phyloP scores from a whole-genome alignment of 768 basidiomycete genomes.

The Boletus sensibilis region DNA sequence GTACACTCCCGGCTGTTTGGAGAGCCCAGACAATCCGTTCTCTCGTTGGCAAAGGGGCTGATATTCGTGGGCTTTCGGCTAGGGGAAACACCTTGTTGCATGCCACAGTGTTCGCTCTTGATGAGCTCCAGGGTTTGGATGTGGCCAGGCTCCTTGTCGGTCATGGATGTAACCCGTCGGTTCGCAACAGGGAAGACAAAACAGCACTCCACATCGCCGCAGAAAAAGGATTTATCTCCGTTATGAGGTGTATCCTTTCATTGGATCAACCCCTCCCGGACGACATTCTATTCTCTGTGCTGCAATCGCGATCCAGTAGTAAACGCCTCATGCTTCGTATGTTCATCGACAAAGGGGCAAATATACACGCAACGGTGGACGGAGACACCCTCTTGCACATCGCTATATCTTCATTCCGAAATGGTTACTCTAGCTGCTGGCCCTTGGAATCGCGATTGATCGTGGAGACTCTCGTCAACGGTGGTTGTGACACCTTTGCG shows the following conservation, averaged over 20 bases:
- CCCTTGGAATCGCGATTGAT: neutral
- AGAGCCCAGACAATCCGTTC: neutral
- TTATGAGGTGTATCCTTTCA: neutral
- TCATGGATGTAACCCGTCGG: neutral
- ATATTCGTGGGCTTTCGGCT: neutral
- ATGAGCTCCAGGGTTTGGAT: neutral
- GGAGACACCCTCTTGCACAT: constrained; percentile 4
- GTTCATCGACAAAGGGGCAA: neutral
- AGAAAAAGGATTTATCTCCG: neutral
- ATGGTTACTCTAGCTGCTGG: too few relatives aligned
- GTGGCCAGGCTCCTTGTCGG: neutral
- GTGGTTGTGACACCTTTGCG: constrained; percentile 2
- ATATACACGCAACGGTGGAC: neutral
- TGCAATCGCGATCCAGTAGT: neutral
- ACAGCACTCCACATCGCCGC: neutral
- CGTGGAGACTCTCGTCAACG: neutral
- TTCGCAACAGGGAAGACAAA: neutral
- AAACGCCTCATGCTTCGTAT: neutral
- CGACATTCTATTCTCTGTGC: neutral
- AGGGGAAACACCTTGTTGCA: neutral
- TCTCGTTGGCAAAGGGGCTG: neutral
- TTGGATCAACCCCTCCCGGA: neutral
- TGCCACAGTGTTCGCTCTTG: neutral
- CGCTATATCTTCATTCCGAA: neutral
- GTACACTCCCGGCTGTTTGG: neutral